phyloP scores from a whole-genome alignment of 208 protist genomes.

The Acanthamoeba castellanii region DNA sequence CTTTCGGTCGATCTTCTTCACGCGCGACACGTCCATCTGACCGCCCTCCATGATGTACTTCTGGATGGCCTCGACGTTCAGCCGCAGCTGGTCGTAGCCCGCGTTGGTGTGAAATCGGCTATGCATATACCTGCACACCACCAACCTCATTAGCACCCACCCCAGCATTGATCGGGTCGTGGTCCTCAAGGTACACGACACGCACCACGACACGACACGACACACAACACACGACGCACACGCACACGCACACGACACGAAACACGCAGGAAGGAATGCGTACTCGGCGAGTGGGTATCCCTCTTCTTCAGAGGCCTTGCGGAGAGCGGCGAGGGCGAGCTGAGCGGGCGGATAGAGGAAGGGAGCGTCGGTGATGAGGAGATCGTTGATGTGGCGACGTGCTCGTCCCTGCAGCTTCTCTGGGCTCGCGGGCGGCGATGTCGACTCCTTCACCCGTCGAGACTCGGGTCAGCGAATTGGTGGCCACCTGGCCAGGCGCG shows the following conservation, averaged over 20 bases:
- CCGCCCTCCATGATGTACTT: not conserved
- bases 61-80: not conserved
- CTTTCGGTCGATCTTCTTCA: constrained; percentile 36
- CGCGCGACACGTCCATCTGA: not conserved
- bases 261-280: not conserved
- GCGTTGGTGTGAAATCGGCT: not conserved
- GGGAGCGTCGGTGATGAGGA: constrained; percentile 33
- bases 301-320: constrained; percentile 19
- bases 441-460: not conserved
- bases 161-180: not conserved
- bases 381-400: not conserved
- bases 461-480: not conserved
- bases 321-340: constrained; percentile 37
- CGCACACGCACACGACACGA: not conserved
- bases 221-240: not conserved
- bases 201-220: no score
- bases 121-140: not conserved
- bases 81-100: not conserved
- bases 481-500: not conserved
- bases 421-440: not conserved
- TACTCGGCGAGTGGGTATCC: constrained; percentile 1
- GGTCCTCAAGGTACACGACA: no score
- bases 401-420: not conserved
- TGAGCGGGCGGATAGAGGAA: constrained; percentile 35
- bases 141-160: not conserved